phyloP scores from a whole-genome alignment of 129 eudicot genomes.

The Pseudognaphalium luteoalbum region DNA sequence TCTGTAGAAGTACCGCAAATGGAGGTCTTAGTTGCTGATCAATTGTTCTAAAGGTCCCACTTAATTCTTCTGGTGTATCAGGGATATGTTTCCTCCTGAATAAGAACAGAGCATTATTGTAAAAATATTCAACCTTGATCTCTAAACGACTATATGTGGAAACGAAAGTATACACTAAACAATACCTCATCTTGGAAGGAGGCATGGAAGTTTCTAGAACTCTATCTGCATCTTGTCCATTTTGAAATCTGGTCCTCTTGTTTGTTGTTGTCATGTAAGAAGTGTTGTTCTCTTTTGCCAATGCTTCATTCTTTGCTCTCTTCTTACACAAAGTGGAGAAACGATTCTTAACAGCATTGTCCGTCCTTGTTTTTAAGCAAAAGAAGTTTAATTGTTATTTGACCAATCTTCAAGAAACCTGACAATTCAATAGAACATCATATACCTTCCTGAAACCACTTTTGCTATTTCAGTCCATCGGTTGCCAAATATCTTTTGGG shows the following conservation, averaged over 20 bases:
- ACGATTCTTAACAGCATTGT: constrained; percentile 97
- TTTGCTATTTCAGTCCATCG: constrained; percentile 99
- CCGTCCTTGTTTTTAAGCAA: constrained; percentile 58
- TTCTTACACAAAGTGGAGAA: constrained; percentile 94
- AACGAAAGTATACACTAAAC: constrained; percentile 1
- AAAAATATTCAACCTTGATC: constrained; percentile 15
- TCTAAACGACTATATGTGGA: not conserved
- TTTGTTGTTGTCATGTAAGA: constrained; percentile 57
- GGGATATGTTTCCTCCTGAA: constrained; percentile 60
- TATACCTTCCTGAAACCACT: constrained; percentile 99
- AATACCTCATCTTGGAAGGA: constrained; percentile 72
- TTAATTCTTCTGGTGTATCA: constrained; percentile 41
- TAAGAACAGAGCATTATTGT: constrained; percentile 21
- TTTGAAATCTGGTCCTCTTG: constrained; percentile 70
- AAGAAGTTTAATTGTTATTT: constrained; percentile 11
- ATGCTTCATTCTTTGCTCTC: constrained; percentile 87
- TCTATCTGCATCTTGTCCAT: constrained; percentile 44
- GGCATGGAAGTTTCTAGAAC: constrained; percentile 48
- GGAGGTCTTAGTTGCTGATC: constrained; percentile 60
- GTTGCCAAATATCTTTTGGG: constrained; percentile 94
- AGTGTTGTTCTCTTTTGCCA: constrained; percentile 75
- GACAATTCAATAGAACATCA: constrained; percentile 18
- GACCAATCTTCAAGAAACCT: not conserved
- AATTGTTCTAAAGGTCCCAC: constrained; percentile 32
- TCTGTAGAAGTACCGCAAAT: constrained; percentile 65